Evolutionary conservation across 2,329 filamentous ascomycete genomes (phyloP).

Genomic region (Xylaria sp.): DNA sequence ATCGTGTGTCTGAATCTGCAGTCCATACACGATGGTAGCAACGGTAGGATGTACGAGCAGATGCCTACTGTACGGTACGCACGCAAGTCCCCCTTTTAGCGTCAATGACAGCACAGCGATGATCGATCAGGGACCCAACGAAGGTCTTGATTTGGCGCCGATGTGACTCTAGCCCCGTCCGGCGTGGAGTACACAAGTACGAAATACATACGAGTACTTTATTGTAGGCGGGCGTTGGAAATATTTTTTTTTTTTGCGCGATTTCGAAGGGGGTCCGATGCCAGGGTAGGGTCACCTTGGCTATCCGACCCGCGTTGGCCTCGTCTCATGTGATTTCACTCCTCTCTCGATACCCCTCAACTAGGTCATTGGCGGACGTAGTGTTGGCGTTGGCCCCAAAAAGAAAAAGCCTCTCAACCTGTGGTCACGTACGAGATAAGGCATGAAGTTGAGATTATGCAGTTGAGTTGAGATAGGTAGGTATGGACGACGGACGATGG

Average conservation of each 20-base stretch:
- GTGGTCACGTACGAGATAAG: neutral
- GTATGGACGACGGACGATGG: neutral
- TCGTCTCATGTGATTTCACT: neutral
- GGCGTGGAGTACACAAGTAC: neutral
- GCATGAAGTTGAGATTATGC: too few relatives aligned
- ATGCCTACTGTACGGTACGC: neutral
- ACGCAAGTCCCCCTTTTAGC: neutral
- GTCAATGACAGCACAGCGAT: neutral
- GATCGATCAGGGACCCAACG: neutral
- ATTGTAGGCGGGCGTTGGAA: too few relatives aligned
- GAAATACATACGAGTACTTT: neutral
- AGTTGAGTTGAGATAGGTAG: neutral
- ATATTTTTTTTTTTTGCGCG: neutral
- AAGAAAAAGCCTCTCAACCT: too few relatives aligned
- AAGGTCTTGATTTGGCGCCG: neutral
- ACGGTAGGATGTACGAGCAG: neutral
- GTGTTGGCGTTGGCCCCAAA: too few relatives aligned
- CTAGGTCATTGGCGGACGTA: too few relatives aligned
- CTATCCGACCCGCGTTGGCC: neutral
- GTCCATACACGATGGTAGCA: neutral
- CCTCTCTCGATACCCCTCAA: too few relatives aligned
- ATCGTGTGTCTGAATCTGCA: neutral
- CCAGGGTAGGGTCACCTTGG: neutral
- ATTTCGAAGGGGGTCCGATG: neutral
- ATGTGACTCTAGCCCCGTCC: neutral